Base-by-base conservation (phyloP, 1,284 basidiomycete genomes). In the Puccinia hordei region DNA sequence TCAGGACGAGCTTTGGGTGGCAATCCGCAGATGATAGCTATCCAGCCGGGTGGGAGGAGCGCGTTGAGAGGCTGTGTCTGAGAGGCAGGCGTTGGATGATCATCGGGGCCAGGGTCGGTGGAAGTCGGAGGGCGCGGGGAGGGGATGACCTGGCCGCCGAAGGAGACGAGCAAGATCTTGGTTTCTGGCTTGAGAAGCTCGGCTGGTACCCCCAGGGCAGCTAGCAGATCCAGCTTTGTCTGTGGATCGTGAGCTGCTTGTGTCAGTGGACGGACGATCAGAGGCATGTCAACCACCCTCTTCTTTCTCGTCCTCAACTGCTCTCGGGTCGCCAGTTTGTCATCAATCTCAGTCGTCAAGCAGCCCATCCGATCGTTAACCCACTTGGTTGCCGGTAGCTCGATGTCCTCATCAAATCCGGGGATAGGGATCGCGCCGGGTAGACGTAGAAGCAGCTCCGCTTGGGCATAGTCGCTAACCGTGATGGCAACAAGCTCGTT, bases 401-500 rank as follows among this genome's bases (percentile, higher is more conserved):
- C 78, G 0, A 82, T 84, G 68, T 85, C 84, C 17, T 85, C 83
- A 61, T 86, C 82, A 41, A 92, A 92, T 0, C 91, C 90, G 0
- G 91, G 91, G 65, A 93, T 90, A 0, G 92, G 92, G 61, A 93
- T 92, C 53, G 88, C 86, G 6, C 91, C 92, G 0, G 92, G 92
- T 1, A 92, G 87, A 3, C 90, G 88, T 1, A 92, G 85, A 0
- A 92, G 88, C 30, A 92, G 87, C 83, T 92, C 90, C 1, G 91
- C 91, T 82, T 89, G 90, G 13, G 89, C 87, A 82, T 92, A 92
- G n/a, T 92, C 91, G 9, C 87, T 84, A 76, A 88, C 86, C 12
- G 92, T 88, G 81, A 91, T 88, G 12, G 88, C 84, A 10, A 92
- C 90, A 5, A 92, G 87, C 13, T 90, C 90, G 2, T 85, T 86